A percentile compares a stretch with the other conserved stretches of the same genome.
phyloP scores from a whole-genome alignment of 257 asterid species.

The Cinchona pubescens region DNA sequence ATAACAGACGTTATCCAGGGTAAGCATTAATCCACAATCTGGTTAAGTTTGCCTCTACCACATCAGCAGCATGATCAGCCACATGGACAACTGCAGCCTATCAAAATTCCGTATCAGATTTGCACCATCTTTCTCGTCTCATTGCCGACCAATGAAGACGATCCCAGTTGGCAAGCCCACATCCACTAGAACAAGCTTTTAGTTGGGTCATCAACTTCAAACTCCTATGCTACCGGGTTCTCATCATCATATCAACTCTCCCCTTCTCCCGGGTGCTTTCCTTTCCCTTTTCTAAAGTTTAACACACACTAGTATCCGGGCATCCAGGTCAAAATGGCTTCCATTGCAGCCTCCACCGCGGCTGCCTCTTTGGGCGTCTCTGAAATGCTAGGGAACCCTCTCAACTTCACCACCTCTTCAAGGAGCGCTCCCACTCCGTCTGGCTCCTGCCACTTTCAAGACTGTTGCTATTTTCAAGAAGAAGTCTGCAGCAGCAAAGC shows the following conservation, averaged over 20 bases:
- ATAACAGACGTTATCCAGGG: slow-evolving; percentile 45
- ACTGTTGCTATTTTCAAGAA: slow-evolving; percentile 87
- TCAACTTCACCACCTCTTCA: slow-evolving; percentile 48
- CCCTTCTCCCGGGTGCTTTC: too few species aligned
- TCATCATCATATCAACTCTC: background rate
- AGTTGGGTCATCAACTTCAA: slow-evolving; percentile 14
- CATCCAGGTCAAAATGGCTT: slow-evolving; percentile 53
- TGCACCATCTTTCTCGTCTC: slow-evolving; percentile 25
- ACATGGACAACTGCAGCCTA: slow-evolving; percentile 38
- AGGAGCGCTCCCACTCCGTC: slow-evolving; percentile 61
- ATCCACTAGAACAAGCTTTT: slow-evolving; percentile 59
- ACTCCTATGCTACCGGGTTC: background rate
- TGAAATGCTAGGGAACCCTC: slow-evolving; percentile 68
- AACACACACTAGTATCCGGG: too few species aligned
- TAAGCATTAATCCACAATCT: slow-evolving; percentile 21
- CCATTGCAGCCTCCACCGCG: slow-evolving; percentile 53
- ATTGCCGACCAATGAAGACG: slow-evolving; percentile 29
- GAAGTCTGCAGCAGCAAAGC: slow-evolving; percentile 57
- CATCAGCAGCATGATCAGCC: slow-evolving; percentile 45
- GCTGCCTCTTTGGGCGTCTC: slow-evolving; percentile 65
- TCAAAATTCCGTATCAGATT: slow-evolving; percentile 50
- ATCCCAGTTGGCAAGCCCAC: slow-evolving; percentile 53
- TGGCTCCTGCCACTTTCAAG: slow-evolving; percentile 49
- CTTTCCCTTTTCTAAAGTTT: too few species aligned
- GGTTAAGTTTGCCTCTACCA: slow-evolving; percentile 28